These are phyloP conservation scores for Erigeron philadelphicus DNA, from an alignment of 140 eudicot genomes.

Conservation along the genomic window DNA sequence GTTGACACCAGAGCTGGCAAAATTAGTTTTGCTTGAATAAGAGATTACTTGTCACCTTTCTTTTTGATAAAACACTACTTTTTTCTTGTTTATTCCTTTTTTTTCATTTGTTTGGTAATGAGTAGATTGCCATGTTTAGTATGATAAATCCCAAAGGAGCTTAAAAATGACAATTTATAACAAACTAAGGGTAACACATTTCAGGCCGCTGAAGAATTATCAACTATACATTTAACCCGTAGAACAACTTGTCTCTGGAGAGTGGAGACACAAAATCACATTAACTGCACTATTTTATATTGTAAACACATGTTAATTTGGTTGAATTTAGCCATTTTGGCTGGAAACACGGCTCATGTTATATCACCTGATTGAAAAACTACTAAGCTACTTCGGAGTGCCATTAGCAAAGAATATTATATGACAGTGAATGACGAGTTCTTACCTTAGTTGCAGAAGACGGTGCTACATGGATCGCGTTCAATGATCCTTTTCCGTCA, in stretches of 20 bases:
- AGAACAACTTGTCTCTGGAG: background rate
- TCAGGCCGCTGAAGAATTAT: background rate
- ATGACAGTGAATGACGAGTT: background rate
- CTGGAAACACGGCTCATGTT: background rate
- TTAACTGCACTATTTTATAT: background rate
- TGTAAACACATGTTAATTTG: background rate
- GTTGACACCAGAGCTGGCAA: too few relatives aligned
- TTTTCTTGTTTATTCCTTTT: background rate
- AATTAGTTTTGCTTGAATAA: background rate
- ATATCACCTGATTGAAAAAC: background rate
- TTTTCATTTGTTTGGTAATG: background rate
- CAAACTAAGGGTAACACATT: background rate
- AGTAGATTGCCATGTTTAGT: background rate
- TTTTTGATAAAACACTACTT: too few relatives aligned
- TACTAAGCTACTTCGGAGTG: background rate
- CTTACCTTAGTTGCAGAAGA: slow-evolving; percentile 59
- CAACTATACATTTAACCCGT: background rate
- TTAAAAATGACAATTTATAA: background rate
- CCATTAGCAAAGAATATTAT: background rate
- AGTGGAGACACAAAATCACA: background rate
- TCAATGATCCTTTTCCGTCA: slow-evolving; percentile 45
- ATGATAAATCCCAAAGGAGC: background rate
- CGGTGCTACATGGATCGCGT: slow-evolving; percentile 52
- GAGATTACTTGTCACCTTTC: too few relatives aligned
- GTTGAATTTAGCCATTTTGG: background rate